Evolutionary conservation across 306 rosid species (phyloP).

Genomic region (Corylus avellana): DNA sequence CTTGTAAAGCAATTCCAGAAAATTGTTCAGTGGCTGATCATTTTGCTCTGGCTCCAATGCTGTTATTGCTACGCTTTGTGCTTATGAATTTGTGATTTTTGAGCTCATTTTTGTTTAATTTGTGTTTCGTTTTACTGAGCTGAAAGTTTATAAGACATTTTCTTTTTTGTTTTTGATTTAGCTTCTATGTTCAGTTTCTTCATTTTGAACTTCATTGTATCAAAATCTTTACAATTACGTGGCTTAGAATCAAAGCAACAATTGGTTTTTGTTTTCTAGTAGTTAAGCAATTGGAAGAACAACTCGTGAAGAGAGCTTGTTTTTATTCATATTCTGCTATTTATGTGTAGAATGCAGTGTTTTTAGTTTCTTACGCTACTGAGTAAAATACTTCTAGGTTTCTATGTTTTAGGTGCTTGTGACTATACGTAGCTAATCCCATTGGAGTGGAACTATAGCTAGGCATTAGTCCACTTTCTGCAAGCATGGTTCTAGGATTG

Average conservation of each 20-base stretch:
- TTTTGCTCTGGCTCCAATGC: background rate
- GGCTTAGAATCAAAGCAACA: background rate
- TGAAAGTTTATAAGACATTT: conserved; percentile 7
- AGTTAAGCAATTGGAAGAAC: conserved; percentile 2
- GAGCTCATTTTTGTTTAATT: background rate
- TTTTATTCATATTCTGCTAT: background rate
- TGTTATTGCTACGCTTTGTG: background rate
- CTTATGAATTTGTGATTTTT: conserved; percentile 18
- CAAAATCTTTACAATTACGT: background rate
- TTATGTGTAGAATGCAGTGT: background rate
- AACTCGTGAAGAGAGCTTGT: background rate
- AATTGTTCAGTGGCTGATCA: conserved; percentile 8
- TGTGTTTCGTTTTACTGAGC: conserved; percentile 4
- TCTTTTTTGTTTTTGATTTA: background rate
- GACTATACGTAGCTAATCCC: conserved; percentile 21
- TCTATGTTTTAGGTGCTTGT: conserved; percentile 26
- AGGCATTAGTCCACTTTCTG: conserved; percentile 15
- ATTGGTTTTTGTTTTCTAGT: background rate
- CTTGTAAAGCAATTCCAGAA: conserved; percentile 3
- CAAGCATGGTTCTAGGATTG: conserved; percentile 65
- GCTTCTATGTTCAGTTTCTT: background rate
- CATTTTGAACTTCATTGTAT: background rate
- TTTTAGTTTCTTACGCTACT: background rate
- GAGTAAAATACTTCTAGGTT: background rate
- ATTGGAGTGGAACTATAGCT: conserved; percentile 35